These are phyloP conservation scores for Russula sp. DNA, from an alignment of 768 basidiomycete species.

Conservation along the genomic window DNA sequence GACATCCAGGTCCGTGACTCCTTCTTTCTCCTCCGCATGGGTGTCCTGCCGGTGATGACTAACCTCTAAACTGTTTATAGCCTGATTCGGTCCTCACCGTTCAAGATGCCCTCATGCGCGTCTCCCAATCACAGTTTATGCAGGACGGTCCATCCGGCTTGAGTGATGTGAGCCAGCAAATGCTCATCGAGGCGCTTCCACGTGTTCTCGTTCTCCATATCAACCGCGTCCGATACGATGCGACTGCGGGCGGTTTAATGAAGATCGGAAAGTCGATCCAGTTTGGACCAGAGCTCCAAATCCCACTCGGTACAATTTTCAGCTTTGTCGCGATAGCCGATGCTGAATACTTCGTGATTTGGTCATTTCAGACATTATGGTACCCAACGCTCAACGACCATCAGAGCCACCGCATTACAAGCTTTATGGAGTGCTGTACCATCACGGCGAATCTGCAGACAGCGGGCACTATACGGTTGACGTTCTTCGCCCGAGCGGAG, in stretches of 20 bases:
- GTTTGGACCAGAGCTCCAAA: conserved; percentile 75
- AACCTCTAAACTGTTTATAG: too few species aligned
- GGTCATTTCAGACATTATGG: conserved; percentile 18
- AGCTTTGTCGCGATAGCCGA: neutral
- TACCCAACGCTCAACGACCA: conserved; percentile 44
- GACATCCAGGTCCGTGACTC: conserved; percentile 65
- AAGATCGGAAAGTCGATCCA: conserved; percentile 81
- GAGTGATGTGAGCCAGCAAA: conserved; percentile 62
- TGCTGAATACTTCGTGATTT: neutral
- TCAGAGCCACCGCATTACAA: conserved; percentile 59
- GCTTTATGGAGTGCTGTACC: conserved; percentile 87
- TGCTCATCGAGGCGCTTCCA: conserved; percentile 79
- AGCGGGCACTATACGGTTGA: conserved; percentile 96
- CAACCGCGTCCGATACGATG: conserved; percentile 84
- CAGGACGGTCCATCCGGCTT: too few species aligned
- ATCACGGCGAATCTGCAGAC: conserved; percentile 86
- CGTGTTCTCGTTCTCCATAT: conserved; percentile 85
- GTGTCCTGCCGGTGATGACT: neutral
- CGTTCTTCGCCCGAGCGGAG: conserved; percentile 71
- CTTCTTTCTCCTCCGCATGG: too few species aligned
- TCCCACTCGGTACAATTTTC: conserved; percentile 56
- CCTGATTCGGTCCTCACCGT: conserved; percentile 72
- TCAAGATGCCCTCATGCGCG: conserved; percentile 74
- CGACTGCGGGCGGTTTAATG: conserved; percentile 65
- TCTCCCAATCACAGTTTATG: too few species aligned